Percentiles rank a stretch among this genome's conserved stretches.
phyloP scores from a whole-genome alignment of 257 asterid species.

The Handroanthus guayacan region DNA sequence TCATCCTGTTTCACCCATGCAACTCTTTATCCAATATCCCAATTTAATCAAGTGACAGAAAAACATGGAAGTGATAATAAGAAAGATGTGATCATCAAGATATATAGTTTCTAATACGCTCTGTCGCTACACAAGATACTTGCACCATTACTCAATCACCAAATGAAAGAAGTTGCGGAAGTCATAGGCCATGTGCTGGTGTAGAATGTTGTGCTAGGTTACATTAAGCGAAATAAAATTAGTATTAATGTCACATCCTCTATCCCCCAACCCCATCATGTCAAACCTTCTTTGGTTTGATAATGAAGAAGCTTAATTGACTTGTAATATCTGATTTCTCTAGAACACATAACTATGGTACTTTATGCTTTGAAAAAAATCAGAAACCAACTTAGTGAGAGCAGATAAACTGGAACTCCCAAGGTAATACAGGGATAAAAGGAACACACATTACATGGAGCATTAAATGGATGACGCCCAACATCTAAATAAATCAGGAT shows the following conservation, averaged over 20 bases:
- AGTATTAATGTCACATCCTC: background rate
- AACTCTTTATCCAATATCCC: background rate
- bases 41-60: background rate
- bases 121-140: background rate
- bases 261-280: background rate
- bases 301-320: slow-evolving; percentile 2
- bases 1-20: slow-evolving; percentile 61
- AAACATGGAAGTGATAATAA: background rate
- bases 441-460: background rate
- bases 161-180: background rate
- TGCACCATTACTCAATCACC: background rate
- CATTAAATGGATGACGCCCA: background rate
- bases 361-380: background rate
- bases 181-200: slow-evolving; percentile 10
- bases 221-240: background rate
- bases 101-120: background rate
- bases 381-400: background rate
- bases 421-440: background rate
- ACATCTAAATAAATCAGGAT: background rate
- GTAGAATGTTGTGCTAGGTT: background rate
- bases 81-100: background rate
- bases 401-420: background rate
- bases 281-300: background rate
- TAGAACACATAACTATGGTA: background rate
- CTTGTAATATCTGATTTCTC: slow-evolving; percentile 3